These are phyloP conservation scores for Ceratonia siliqua DNA, from an alignment of 306 rosid genomes.

Conservation along the genomic window DNA sequence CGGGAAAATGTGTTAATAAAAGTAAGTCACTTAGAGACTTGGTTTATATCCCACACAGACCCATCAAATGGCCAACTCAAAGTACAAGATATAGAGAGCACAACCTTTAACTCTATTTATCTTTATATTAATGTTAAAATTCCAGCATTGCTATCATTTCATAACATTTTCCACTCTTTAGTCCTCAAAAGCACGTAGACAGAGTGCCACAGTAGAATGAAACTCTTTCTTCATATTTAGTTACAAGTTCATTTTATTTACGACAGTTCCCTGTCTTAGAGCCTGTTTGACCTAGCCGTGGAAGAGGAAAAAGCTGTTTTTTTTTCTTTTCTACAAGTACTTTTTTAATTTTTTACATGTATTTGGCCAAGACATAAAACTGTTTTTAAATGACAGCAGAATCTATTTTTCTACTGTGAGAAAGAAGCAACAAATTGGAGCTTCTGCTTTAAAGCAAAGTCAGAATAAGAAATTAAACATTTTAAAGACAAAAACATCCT, in stretches of 20 bases:
- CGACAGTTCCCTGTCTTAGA: no score
- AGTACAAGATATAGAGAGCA: neutral
- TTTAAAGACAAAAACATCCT: no score
- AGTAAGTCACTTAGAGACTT: conserved; percentile 47
- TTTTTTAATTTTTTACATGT: no score
- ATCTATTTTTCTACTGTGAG: no score
- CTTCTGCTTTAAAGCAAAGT: no score
- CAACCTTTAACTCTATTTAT: neutral
- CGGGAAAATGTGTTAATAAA: conserved; percentile 61
- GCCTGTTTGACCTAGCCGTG: no score
- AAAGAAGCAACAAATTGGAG: no score
- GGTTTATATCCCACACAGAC: conserved; percentile 26
- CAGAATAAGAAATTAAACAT: no score
- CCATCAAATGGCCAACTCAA: conserved; percentile 5
- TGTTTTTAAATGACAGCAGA: no score
- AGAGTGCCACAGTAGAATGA: neutral
- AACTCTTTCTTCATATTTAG: neutral
- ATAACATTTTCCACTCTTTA: neutral
- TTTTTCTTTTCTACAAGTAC: no score
- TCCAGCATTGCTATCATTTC: neutral
- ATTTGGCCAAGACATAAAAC: no score
- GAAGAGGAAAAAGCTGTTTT: no score
- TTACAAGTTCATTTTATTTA: conserved; percentile 14
- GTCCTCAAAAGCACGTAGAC: neutral
- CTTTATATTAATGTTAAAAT: neutral